Conservation (phyloP, 176 grass and related monocot genomes). For the Carex cristatella region DNA sequence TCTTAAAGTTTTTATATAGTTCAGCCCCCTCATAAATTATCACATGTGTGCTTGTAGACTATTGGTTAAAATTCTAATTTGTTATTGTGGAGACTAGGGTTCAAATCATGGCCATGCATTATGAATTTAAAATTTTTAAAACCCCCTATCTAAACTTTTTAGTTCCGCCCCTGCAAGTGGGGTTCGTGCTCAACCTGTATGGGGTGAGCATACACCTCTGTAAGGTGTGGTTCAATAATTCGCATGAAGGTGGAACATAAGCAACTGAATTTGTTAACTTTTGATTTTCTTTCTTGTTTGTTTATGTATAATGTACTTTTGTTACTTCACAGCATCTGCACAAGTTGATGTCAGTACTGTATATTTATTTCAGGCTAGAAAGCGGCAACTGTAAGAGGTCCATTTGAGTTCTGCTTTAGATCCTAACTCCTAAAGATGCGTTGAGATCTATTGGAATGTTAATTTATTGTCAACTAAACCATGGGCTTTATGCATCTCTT, state of each 20-base stretch:
- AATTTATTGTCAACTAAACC: not conserved
- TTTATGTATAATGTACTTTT: not conserved
- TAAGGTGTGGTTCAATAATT: not conserved
- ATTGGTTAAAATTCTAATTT: too few relatives aligned
- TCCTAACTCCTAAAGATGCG: not conserved
- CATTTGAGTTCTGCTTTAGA: too few relatives aligned
- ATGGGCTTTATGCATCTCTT: not conserved
- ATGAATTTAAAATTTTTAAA: too few relatives aligned
- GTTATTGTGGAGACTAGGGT: too few relatives aligned
- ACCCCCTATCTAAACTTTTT: too few relatives aligned
- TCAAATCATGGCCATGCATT: too few relatives aligned
- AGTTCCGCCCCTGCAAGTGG: not conserved
- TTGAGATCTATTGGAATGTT: not conserved
- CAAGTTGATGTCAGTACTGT: not conserved
- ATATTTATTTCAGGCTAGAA: slow-evolving; percentile 5
- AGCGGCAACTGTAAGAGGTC: not conserved
- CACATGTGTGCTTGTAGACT: too few relatives aligned
- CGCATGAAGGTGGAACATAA: not conserved
- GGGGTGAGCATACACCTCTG: not conserved
- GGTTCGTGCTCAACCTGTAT: not conserved
- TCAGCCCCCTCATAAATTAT: too few relatives aligned
- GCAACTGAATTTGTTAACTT: not conserved
- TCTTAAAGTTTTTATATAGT: too few relatives aligned
- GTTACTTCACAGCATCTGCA: not conserved
- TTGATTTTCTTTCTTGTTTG: not conserved